These are phyloP conservation scores for Bryoglossum gracile DNA, from an alignment of 495 filamentous ascomycete species.

Conservation along the genomic window DNA sequence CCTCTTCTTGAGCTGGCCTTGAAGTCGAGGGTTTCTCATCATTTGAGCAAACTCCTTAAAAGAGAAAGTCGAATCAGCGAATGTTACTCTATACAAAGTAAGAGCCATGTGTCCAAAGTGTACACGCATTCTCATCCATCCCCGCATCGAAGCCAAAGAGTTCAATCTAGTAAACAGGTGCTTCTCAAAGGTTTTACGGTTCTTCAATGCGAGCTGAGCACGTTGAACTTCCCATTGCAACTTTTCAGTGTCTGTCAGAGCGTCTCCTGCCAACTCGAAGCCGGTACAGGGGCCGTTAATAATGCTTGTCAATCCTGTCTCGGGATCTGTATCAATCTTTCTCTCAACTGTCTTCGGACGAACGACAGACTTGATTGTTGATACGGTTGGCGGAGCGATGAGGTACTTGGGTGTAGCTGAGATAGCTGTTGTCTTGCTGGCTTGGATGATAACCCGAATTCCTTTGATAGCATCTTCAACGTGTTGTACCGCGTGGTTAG, in stretches of 20 bases:
- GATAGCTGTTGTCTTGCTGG: slow-evolving; percentile 30
- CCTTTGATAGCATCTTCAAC: slow-evolving; percentile 30
- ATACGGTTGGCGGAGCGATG: slow-evolving; percentile 31
- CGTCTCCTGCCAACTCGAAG: slow-evolving; percentile 6
- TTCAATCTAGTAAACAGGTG: slow-evolving; percentile 21
- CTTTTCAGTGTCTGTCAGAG: not conserved
- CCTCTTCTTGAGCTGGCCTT: slow-evolving; percentile 30
- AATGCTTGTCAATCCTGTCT: not conserved
- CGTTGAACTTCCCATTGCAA: slow-evolving; percentile 6
- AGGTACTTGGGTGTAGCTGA: slow-evolving; percentile 32
- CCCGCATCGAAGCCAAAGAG: slow-evolving; percentile 21
- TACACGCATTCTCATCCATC: slow-evolving; percentile 46
- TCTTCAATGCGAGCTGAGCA: not conserved
- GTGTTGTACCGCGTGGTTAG: slow-evolving; percentile 10
- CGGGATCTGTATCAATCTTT: not conserved
- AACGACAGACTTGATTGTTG: slow-evolving; percentile 8
- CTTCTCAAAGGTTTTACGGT: slow-evolving; percentile 13
- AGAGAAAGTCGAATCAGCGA: slow-evolving; percentile 24
- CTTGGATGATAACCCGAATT: slow-evolving; percentile 31
- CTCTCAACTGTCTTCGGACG: not conserved
- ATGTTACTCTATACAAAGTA: slow-evolving; percentile 28
- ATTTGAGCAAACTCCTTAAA: slow-evolving; percentile 46
- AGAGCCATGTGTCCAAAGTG: slow-evolving; percentile 50
- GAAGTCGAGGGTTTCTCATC: slow-evolving; percentile 27
- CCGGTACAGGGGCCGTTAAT: not conserved